Percentiles rank a stretch among this genome's conserved stretches.
phyloP scores from a whole-genome alignment of 176 grass and related monocot genomes.

The Aechmea fasciata region DNA sequence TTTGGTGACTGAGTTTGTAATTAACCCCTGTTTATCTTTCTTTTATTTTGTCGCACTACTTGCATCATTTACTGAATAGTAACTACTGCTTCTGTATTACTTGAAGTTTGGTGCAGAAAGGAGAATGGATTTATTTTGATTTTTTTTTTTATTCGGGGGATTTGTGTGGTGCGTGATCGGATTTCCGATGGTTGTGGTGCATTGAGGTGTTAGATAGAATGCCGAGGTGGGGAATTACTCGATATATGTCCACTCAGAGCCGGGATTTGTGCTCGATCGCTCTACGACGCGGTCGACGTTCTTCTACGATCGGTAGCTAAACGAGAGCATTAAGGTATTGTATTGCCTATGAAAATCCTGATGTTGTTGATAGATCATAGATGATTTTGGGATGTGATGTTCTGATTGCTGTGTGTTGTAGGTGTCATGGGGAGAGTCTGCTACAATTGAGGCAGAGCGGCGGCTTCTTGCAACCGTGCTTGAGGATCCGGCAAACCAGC shows the following conservation, averaged over 20 bases:
- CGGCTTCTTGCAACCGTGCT: no score
- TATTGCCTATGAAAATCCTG: constrained; percentile 8
- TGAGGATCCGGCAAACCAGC: no score
- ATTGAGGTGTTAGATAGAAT: constrained; percentile 37
- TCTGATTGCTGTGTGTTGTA: no score
- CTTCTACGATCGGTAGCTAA: constrained; percentile 64
- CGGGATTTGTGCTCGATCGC: constrained; percentile 66
- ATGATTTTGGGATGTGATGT: constrained; percentile 13
- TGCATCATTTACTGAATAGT: constrained; percentile 3
- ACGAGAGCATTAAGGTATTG: constrained; percentile 66
- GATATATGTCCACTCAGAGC: constrained; percentile 89
- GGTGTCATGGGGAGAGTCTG: no score
- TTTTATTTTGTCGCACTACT: neutral
- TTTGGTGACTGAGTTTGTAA: neutral
- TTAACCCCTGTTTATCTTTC: neutral
- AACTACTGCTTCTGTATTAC: neutral
- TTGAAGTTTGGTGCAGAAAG: neutral
- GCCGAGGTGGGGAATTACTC: constrained; percentile 66
- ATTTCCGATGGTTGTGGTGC: neutral
- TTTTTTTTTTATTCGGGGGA: constrained; percentile 3
- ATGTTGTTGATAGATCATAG: neutral
- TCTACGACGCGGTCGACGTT: constrained; percentile 63
- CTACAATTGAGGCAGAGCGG: no score
- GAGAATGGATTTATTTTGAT: neutral
- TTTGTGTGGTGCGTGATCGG: no score